Evolutionary conservation across 306 rosid species (phyloP), one percentile per base, ranked within the genome.

Genomic region (Castanea crenata): DNA sequence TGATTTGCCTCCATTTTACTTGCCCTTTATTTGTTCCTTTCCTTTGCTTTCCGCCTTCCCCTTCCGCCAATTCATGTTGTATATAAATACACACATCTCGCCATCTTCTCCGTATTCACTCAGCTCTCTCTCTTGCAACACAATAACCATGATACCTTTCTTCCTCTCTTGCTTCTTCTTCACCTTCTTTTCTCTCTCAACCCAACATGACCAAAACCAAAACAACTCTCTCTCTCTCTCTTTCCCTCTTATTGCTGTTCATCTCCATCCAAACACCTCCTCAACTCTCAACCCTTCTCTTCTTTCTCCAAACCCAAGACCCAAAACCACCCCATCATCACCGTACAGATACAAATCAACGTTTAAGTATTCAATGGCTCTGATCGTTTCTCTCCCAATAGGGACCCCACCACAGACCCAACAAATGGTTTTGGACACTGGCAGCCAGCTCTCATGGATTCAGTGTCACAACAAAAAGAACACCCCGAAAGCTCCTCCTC

Each of bases 371-470:
- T 88, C 95, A 1, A 87, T 82, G 90, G 97, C 88, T 59, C 83
- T 89, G 3, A 55, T 91, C 3, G 94, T 93, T 3, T 68, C 91
- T 10, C 95, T 93, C 1, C 97, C 97, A 1, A 90, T 93, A 16
- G 98, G 98, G 0, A 93, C 98, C 0, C 98, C 98, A 6, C 97
- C 98, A 1, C 98, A 93, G 87, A 59, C 85, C 55, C 93, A 90
- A 58, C 83, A 85, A 64, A 90, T 95, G 99, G 88, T 95, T 1
- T 41, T 95, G 2, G 99, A 95, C 88, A 91, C 98, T 0, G 98
- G 98, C 56, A 91, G 97, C 87, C 98, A 93, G 25, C 97, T 93
- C 7, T 93, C 98, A 0, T 93, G 95, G 94, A 88, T 93, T 79
- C 93, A 91, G 65, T 93, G 99, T 56, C 82, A 87, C 73, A 82